phyloP scores from a whole-genome alignment of 202 grass and related monocot species.

The Schoenoplectus triqueter region DNA sequence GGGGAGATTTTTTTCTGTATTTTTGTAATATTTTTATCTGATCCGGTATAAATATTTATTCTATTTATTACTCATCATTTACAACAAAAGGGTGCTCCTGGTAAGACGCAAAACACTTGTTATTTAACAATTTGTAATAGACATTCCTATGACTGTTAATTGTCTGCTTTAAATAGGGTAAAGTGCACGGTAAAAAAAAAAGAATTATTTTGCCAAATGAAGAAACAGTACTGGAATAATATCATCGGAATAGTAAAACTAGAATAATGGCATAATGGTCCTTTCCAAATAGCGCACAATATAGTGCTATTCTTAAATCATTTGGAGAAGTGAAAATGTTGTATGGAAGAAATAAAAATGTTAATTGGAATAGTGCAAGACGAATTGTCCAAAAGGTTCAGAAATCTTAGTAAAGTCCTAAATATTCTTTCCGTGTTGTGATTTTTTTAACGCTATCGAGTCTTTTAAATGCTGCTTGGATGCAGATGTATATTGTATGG shows the following conservation, averaged over 20 bases:
- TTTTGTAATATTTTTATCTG: conserved; percentile 7
- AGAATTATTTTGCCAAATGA: background rate
- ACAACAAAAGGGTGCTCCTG: background rate
- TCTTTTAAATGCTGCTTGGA: too few species aligned
- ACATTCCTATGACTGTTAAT: background rate
- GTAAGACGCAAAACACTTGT: background rate
- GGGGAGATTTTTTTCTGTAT: background rate
- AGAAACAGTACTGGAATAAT: too few species aligned
- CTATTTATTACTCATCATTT: background rate
- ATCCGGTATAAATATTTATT: background rate
- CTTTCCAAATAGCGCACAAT: too few species aligned
- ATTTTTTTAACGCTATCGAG: too few species aligned
- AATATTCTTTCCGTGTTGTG: background rate
- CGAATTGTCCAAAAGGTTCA: too few species aligned
- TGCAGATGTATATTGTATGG: background rate
- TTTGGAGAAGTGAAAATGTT: too few species aligned
- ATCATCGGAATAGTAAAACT: too few species aligned
- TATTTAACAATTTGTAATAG: background rate
- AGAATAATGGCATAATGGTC: too few species aligned
- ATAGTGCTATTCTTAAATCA: too few species aligned
- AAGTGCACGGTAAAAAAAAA: background rate
- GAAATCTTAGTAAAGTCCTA: background rate
- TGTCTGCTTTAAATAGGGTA: background rate
- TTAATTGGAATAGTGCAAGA: too few species aligned
- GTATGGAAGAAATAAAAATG: too few species aligned